phyloP scores from a whole-genome alignment of 2,329 filamentous ascomycete species.

The Aspergillus fructus region DNA sequence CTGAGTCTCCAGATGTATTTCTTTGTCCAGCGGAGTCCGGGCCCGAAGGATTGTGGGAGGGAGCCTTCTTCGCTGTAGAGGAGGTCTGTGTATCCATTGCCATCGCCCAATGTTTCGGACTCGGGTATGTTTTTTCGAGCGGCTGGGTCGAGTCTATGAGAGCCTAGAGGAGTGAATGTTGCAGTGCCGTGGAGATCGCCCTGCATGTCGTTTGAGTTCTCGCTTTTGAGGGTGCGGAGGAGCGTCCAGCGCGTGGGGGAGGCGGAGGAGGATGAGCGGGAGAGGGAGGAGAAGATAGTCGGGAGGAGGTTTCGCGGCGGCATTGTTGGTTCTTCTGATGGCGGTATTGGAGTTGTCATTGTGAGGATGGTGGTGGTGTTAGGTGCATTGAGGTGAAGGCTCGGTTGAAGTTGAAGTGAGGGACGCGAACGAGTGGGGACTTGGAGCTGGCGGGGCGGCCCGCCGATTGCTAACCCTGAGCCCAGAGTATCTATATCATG shows the following conservation, averaged over 20 bases:
- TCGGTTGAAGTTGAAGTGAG: background rate
- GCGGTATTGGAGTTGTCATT: background rate
- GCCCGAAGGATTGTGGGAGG: conserved; percentile 29
- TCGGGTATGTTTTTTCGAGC: background rate
- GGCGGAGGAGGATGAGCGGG: conserved; percentile 15
- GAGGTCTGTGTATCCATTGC: conserved; percentile 24
- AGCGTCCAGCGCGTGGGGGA: conserved; percentile 32
- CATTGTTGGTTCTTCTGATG: background rate
- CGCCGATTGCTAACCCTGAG: background rate
- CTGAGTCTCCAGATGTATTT: conserved; percentile 47
- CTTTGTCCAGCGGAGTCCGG: conserved; percentile 38
- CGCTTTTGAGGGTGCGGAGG: conserved; percentile 40
- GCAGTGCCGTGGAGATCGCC: conserved; percentile 43
- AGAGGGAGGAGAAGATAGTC: background rate
- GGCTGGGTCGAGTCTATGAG: conserved; percentile 15
- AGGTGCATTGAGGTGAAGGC: background rate
- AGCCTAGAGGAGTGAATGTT: conserved; percentile 31
- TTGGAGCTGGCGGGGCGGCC: background rate
- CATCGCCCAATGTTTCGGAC: background rate
- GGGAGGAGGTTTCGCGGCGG: background rate
- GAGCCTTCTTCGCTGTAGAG: conserved; percentile 46
- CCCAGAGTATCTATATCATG: too few species aligned
- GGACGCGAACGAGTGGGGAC: background rate
- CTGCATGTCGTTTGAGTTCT: conserved; percentile 42
- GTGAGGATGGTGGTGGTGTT: background rate